Evolutionary conservation across 768 basidiomycete species (phyloP).

Genomic region (Hydnum rufescens): DNA sequence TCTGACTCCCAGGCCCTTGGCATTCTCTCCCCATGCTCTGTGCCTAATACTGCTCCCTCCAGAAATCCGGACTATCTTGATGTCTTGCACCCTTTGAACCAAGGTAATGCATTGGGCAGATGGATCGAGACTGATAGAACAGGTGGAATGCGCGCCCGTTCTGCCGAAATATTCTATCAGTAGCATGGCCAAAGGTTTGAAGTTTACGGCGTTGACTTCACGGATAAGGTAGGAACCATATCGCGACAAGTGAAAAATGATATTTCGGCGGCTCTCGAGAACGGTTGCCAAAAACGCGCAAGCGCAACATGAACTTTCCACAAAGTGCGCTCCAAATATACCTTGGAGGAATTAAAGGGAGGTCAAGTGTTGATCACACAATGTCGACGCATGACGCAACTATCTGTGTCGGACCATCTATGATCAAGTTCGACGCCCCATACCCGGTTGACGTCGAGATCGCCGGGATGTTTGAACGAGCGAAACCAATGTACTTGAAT

Average conservation of each 20-base stretch:
- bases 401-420: constrained; percentile 35
- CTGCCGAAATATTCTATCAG: not conserved
- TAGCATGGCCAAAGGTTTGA: not conserved
- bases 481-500: constrained; percentile 18
- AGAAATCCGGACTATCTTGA: not conserved
- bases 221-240: constrained; percentile 52
- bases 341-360: constrained; percentile 19
- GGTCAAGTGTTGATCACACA: constrained; percentile 37
- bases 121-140: not conserved
- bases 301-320: constrained; percentile 21
- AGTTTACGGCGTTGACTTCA: constrained; percentile 29
- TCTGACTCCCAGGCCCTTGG: not conserved
- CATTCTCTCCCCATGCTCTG: not conserved
- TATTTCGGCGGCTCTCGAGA: constrained; percentile 25
- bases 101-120: not conserved
- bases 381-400: constrained; percentile 20
- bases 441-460: constrained; percentile 35
- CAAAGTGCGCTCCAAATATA: constrained; percentile 27
- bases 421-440: constrained; percentile 46
- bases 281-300: constrained; percentile 14
- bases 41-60: not conserved
- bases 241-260: constrained; percentile 32
- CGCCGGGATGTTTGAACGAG: constrained; percentile 40
- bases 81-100: not conserved
- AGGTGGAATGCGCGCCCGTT: not conserved